Base-by-base conservation (phyloP, 2,329 filamentous ascomycete genomes). In the Fusarium luffae region DNA sequence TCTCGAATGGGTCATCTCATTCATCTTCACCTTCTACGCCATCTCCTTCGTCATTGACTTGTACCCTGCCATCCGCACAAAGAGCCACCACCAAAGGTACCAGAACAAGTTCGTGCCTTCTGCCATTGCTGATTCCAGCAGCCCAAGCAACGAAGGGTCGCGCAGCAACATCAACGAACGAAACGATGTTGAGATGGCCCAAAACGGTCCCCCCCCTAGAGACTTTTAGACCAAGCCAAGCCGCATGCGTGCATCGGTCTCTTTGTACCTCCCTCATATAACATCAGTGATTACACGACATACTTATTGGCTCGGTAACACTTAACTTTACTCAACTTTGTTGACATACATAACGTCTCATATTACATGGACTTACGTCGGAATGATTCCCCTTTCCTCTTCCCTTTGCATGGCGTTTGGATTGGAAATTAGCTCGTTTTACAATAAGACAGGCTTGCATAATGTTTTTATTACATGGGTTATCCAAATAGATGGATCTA, bases 1-100 rank as follows among this genome's bases (percentile, higher is more conserved):
- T 54, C 79, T 98, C 32, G 95, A 98, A 82, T 90, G 88, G 88
- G 77, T 88, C 64, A 89, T 98, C 69, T 88, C 93, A 32, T 89
- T 97, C 76, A 85, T 97, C 76, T 98, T 94, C 82, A 93, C 92
- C 55, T 91, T 94, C 76, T 98, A 97, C 82, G 85, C 97, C 66
- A 86, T 95, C 68, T 93, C 91, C 66, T 98, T 97, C 83, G 86
- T 91, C 75, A 85, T 98, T 77, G 95, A 99, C 81, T 88, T 99
- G 51, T 85, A 92, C 69, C 96, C 96, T 0, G 93, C 93, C 13
- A 84, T 92, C 4, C 84, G 86, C 66, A 92, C 89, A 13, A 88
- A 86, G 59, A 51, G 60, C 9, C 75, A 59, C 23, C 61, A 68
- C 21, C 59, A 72, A 19, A 74, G 79, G 37, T 80, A 77, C 25